These are phyloP conservation scores for Nothophytophthora sp. DNA, from an alignment of 352 stramenopile species.

Conservation along the genomic window DNA sequence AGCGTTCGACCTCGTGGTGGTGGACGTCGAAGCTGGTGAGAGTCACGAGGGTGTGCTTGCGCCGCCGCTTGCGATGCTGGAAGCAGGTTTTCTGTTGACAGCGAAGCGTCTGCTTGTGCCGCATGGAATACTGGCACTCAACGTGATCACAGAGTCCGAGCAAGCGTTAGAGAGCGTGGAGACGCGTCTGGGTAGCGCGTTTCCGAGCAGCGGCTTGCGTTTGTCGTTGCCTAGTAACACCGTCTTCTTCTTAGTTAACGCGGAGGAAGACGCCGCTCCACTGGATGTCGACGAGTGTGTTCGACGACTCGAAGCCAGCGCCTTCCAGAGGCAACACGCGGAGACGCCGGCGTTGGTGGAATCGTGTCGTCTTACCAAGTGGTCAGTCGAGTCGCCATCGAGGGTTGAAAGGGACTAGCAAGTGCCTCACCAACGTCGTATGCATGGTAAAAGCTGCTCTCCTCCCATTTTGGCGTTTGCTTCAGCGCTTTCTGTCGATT, in stretches of 20 bases:
- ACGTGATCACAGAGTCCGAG: constrained; percentile 55
- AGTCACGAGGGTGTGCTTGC: constrained; percentile 34
- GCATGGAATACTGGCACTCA: constrained; percentile 47
- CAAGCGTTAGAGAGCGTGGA: constrained; percentile 29
- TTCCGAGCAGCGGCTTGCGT: constrained; percentile 30
- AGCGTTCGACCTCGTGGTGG: constrained; percentile 43
- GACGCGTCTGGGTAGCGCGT: constrained; percentile 23
- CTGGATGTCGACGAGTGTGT: constrained; percentile 6
- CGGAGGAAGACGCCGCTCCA: constrained; percentile 1
- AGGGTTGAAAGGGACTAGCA: no score
- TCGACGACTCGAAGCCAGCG: constrained; percentile 9
- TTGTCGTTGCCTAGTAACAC: constrained; percentile 38
- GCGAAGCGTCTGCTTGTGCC: constrained; percentile 28
- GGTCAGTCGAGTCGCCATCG: constrained; percentile 2
- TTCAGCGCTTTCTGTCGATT: constrained; percentile 7
- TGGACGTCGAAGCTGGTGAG: constrained; percentile 71
- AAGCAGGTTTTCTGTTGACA: constrained; percentile 29
- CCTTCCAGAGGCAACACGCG: constrained; percentile 28
- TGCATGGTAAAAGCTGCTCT: no score
- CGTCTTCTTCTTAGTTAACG: constrained; percentile 44
- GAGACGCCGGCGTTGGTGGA: constrained; percentile 26
- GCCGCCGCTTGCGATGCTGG: constrained; percentile 45
- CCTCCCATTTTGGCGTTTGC: not conserved
- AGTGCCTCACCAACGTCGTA: no score
- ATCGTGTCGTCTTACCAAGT: constrained; percentile 11